Evolutionary conservation across 2,329 filamentous ascomycete genomes (phyloP).

Genomic region (Ophiostoma triangulosporum): DNA sequence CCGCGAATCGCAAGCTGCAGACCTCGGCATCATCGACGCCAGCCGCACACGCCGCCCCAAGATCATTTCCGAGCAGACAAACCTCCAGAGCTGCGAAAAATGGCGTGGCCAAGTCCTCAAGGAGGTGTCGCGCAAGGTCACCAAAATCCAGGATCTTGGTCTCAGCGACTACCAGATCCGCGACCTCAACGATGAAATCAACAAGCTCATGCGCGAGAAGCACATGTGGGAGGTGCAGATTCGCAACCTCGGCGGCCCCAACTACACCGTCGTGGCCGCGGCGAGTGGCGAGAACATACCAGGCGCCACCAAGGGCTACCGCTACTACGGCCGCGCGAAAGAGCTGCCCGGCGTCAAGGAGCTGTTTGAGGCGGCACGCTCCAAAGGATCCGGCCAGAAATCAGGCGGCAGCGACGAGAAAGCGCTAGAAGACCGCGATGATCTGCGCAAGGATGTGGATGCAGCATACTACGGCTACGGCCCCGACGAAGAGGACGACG

Average conservation of each 20-base stretch:
- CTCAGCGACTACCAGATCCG: conserved; percentile 95
- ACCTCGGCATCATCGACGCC: conserved; percentile 90
- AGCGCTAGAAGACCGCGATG: conserved; percentile 52
- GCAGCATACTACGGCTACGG: conserved; percentile 95
- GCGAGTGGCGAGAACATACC: conserved; percentile 53
- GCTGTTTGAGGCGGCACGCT: conserved; percentile 69
- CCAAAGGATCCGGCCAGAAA: conserved; percentile 24
- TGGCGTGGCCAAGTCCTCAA: conserved; percentile 97
- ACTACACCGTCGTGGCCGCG: conserved; percentile 61
- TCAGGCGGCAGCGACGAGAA: conserved; percentile 13
- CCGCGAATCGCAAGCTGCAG: conserved; percentile 89
- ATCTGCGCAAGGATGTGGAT: conserved; percentile 66
- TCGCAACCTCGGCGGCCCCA: conserved; percentile 85
- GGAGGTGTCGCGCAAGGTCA: conserved; percentile 93
- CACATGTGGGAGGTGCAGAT: conserved; percentile 99
- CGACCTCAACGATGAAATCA: conserved; percentile 98
- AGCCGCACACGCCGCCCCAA: conserved; percentile 82
- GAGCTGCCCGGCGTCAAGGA: conserved; percentile 94
- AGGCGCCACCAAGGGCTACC: conserved; percentile 60
- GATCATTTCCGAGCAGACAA: conserved; percentile 72
- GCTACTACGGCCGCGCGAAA: conserved; percentile 76
- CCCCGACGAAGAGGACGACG: conserved; percentile 78
- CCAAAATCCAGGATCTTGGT: conserved; percentile 80
- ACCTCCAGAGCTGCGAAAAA: conserved; percentile 82
- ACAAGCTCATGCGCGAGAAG: conserved; percentile 97